Evolutionary conservation across 1,139 yeast species (phyloP), one percentile per base, ranked within the genome.

Genomic region (Taphrina populina): DNA sequence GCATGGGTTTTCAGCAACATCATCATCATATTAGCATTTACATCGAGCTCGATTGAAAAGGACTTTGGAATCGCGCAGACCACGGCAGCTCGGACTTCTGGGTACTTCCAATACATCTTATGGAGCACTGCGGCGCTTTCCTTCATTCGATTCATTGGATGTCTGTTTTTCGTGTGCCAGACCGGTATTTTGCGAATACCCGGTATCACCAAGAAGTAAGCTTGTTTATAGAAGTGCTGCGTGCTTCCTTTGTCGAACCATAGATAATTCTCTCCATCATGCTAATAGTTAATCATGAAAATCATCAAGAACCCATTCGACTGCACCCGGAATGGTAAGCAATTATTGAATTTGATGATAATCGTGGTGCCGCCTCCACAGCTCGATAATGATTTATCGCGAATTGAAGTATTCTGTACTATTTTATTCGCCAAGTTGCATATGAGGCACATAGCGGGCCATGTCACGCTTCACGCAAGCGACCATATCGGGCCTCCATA

Each of bases 41-140:
- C 73, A 17, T 60, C 62, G 10, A 53, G 40, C 23, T 49, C 54
- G 35, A 32, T 61, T 15, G 58, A 56, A 17, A 39, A 17, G 23
- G 40, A 52, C 21, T 39, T 47, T 13, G 44, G 44, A 6, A 21
- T 39, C 13, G 43, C 26, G 1, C 33, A 54, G 27, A 32, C 36
- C 21, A 23, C 56, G 20, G 34, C 33, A 35, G 62, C 29, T 71
- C 80, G 64, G 75, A 81, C 2, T 67, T 76, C 35, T 73, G 82
- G 35, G 84, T 82, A 60, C 66, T 81, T 86, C 67, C 80, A 85
- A 5, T 83, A 84, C 32, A 76, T 86, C 58, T 75, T 86, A 60
- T 85, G 95, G 92, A 72, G 84, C 57, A 94, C 85, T 45, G 95
- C 95, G 1, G 77, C 83, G 52, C 76, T 85, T 78, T 94, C 95